A percentile compares a stretch with the other conserved stretches of the same genome.
Conservation (phyloP, 208 protist genomes). For the Leishmania mexicana region DNA sequence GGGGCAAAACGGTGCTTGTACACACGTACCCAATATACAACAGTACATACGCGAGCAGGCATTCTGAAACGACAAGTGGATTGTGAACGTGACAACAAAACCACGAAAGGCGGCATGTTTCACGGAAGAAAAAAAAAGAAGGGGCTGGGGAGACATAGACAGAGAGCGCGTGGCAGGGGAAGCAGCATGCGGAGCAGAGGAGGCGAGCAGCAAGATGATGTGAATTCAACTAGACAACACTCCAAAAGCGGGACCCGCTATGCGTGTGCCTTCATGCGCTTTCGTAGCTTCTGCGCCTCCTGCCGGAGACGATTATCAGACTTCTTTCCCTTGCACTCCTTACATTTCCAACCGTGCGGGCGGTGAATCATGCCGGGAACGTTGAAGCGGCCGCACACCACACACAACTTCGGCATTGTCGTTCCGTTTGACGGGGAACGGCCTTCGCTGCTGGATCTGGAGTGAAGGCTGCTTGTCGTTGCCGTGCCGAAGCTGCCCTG, state of each 20-base stretch:
- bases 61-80: not conserved
- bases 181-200: not conserved
- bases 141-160: not conserved
- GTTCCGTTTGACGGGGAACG: slow-evolving; percentile 12
- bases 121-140: not conserved
- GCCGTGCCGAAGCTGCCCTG: slow-evolving; percentile 45
- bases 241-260: not conserved
- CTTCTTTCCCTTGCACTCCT: slow-evolving; percentile 86
- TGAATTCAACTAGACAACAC: not conserved
- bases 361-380: slow-evolving; percentile 69
- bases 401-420: slow-evolving; percentile 64
- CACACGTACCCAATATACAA: no score
- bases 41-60: not conserved
- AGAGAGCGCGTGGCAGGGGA: not conserved
- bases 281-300: slow-evolving; percentile 49
- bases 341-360: slow-evolving; percentile 86
- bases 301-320: slow-evolving; percentile 59
- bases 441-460: slow-evolving; percentile 25
- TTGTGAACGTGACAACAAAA: not conserved
- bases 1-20: not conserved
- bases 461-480: slow-evolving; percentile 42
- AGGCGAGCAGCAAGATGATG: not conserved
- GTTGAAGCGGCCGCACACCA: slow-evolving; percentile 88
- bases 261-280: slow-evolving; percentile 9
- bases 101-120: not conserved